Percentiles rank a stretch among this genome's conserved stretches.
Conservation (phyloP, 768 basidiomycete genomes). For the Aureoboletus auriporus region DNA sequence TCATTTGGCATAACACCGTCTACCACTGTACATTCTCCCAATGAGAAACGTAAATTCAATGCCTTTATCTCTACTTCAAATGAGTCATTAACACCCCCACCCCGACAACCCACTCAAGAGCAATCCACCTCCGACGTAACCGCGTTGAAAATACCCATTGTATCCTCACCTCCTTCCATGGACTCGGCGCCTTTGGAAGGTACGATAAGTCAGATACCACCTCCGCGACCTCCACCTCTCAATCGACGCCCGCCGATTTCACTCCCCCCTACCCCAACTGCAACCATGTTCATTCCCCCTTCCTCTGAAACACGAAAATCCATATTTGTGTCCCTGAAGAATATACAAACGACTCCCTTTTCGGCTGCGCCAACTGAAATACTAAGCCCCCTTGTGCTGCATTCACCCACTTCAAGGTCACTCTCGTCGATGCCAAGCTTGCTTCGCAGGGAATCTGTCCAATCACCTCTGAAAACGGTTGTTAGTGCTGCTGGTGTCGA, state of each 20-base stretch:
- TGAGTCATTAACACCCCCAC: not conserved
- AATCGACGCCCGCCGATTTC: conserved; percentile 29
- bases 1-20: not conserved
- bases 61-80: not conserved
- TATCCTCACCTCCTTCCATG: conserved; percentile 15
- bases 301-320: conserved; percentile 15
- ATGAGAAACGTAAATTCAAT: not conserved
- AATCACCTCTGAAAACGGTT: conserved; percentile 22
- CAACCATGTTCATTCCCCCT: conserved; percentile 15
- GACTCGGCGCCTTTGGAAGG: conserved; percentile 4
- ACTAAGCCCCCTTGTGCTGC: conserved; percentile 27
- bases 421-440: conserved; percentile 12
- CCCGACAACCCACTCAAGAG: not conserved
- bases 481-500: conserved; percentile 11
- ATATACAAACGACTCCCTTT: conserved; percentile 23
- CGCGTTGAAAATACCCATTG: conserved; percentile 1
- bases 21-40: not conserved
- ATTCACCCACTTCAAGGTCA: conserved; percentile 22
- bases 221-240: conserved; percentile 26
- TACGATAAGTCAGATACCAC: conserved; percentile 8
- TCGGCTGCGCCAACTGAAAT: conserved; percentile 25
- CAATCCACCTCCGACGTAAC: not conserved
- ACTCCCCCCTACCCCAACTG: conserved; percentile 31
- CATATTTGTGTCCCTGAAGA: conserved; percentile 17
- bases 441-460: conserved; percentile 21